Conservation (phyloP, 2,329 filamentous ascomycete species). For the Ceratocystis diversiconidia region DNA sequence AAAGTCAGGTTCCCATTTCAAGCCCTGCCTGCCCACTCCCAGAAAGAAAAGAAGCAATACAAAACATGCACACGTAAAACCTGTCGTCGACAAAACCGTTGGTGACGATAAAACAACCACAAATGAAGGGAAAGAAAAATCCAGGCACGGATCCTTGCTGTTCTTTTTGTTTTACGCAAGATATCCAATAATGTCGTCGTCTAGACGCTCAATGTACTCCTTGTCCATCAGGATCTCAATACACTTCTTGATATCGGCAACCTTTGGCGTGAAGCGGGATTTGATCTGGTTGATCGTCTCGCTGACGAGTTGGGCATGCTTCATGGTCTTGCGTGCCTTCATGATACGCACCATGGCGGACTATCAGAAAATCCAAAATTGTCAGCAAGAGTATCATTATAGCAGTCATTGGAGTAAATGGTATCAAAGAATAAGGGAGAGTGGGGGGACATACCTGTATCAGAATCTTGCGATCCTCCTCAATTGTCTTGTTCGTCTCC, state of each 20-base stretch:
- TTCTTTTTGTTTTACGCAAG: conserved; percentile 48
- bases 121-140: too few relatives aligned
- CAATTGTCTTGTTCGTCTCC: conserved; percentile 98
- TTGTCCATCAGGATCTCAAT: conserved; percentile 98
- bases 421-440: neutral
- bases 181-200: conserved; percentile 88
- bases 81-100: neutral
- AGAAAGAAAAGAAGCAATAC: neutral
- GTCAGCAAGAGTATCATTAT: conserved; percentile 3
- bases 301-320: conserved; percentile 83
- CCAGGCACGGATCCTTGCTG: neutral
- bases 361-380: conserved; percentile 33
- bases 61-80: neutral
- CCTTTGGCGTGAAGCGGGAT: conserved; percentile 80
- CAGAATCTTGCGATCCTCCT: conserved; percentile 91
- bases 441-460: conserved; percentile 62
- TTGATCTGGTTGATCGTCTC: conserved; percentile 95
- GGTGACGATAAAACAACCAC: neutral
- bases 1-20: neutral
- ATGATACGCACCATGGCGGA: conserved; percentile 98
- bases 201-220: conserved; percentile 91
- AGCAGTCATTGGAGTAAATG: neutral
- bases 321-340: conserved; percentile 99
- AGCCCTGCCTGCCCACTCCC: neutral
- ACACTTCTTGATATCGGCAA: conserved; percentile 97